A percentile compares a stretch with the other conserved stretches of the same genome.
These are phyloP conservation scores for Eutrema japonicum DNA, from an alignment of 345 rosid genomes.

Conservation along the genomic window DNA sequence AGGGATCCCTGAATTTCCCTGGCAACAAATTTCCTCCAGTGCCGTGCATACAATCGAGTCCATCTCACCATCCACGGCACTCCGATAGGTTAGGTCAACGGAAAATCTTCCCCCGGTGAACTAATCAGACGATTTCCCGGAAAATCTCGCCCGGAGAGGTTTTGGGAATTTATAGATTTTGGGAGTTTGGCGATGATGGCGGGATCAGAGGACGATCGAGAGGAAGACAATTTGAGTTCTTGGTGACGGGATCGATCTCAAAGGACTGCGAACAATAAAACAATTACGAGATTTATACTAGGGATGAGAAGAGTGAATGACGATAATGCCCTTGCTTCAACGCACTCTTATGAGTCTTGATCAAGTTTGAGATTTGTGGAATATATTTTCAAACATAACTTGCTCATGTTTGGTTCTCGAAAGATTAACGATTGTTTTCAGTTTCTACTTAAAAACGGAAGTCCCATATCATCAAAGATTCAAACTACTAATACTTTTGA, in stretches of 20 bases:
- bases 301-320: no score
- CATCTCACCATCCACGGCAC: slow-evolving; percentile 41
- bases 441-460: background rate
- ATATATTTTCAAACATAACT: background rate
- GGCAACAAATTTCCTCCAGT: slow-evolving; percentile 68
- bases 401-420: background rate
- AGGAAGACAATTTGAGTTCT: slow-evolving; percentile 20
- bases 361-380: background rate
- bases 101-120: background rate
- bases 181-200: slow-evolving; percentile 21
- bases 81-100: slow-evolving; percentile 27
- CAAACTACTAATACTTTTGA: background rate
- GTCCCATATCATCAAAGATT: background rate
- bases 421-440: background rate
- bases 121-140: background rate
- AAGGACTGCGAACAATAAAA: slow-evolving; percentile 24
- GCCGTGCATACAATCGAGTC: slow-evolving; percentile 59
- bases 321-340: no score
- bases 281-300: background rate
- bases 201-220: slow-evolving; percentile 30
- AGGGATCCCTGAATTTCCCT: slow-evolving; percentile 55
- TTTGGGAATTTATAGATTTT: slow-evolving; percentile 10
- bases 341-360: no score
- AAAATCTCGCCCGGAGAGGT: slow-evolving; percentile 3
- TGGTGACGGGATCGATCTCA: slow-evolving; percentile 39